phyloP scores from a whole-genome alignment of 2,329 filamentous ascomycete genomes.

The Talaromyces marneffei region DNA sequence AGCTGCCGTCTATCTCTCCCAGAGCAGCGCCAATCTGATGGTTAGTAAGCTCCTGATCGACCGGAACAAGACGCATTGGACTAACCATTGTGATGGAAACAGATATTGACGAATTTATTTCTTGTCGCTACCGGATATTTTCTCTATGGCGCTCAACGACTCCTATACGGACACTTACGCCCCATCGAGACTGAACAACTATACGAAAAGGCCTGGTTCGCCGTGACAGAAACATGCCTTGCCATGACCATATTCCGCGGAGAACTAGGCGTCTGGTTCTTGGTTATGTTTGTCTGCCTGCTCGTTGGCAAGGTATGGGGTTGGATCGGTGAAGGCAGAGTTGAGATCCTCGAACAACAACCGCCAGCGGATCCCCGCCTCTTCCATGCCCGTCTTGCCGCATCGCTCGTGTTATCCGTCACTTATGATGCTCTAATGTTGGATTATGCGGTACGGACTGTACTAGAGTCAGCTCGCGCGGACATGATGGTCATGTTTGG shows the following conservation, averaged over 20 bases:
- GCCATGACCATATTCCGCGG: slow-evolving; percentile 98
- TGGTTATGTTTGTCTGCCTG: slow-evolving; percentile 91
- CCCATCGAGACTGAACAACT: slow-evolving; percentile 94
- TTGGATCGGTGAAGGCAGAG: slow-evolving; percentile 93
- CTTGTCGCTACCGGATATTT: slow-evolving; percentile 74
- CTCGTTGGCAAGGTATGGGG: slow-evolving; percentile 96
- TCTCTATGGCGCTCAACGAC: slow-evolving; percentile 78
- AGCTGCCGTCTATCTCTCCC: slow-evolving; percentile 90
- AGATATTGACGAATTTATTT: slow-evolving; percentile 84
- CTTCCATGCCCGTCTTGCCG: slow-evolving; percentile 76
- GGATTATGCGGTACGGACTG: slow-evolving; percentile 71
- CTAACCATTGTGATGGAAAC: background rate
- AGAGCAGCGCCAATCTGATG: slow-evolving; percentile 93
- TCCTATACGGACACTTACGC: slow-evolving; percentile 85
- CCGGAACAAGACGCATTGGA: background rate
- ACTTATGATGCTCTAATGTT: slow-evolving; percentile 75
- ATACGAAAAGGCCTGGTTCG: slow-evolving; percentile 97
- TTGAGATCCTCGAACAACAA: slow-evolving; percentile 92
- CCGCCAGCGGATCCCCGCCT: slow-evolving; percentile 80
- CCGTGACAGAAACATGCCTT: slow-evolving; percentile 90
- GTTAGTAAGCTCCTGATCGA: slow-evolving; percentile 45
- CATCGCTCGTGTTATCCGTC: slow-evolving; percentile 73
- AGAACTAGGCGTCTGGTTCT: slow-evolving; percentile 87
- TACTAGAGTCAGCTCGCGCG: slow-evolving; percentile 80
- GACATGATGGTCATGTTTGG: slow-evolving; percentile 99